These are phyloP conservation scores for Diplodia corticola DNA, from an alignment of 2,329 filamentous ascomycete species.

Conservation along the genomic window DNA sequence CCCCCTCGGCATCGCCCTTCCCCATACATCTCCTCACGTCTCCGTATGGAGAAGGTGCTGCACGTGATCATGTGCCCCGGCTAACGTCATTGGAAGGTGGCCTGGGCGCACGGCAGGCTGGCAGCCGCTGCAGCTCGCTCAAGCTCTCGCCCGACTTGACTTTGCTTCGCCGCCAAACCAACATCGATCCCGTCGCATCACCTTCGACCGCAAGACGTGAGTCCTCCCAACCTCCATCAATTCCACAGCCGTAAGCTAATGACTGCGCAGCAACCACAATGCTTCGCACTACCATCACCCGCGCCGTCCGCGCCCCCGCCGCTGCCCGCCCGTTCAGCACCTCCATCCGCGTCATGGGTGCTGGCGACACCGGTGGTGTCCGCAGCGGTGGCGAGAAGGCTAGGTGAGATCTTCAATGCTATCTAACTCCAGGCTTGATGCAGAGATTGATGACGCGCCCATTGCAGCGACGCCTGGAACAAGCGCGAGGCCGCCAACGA, in stretches of 20 bases:
- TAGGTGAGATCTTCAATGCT: conserved; percentile 32
- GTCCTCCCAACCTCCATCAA: conserved; percentile 12
- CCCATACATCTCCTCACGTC: conserved; percentile 18
- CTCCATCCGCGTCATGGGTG: conserved; percentile 45
- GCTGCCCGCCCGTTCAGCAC: conserved; percentile 45
- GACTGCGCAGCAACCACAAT: conserved; percentile 30
- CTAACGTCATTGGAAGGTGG: conserved; percentile 18
- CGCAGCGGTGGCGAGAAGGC: conserved; percentile 43
- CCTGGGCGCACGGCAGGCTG: conserved; percentile 3
- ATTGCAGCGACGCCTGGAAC: conserved; percentile 80
- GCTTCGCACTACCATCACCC: conserved; percentile 43
- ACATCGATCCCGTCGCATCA: conserved; percentile 24
- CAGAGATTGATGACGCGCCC: background rate
- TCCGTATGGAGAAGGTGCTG: conserved; percentile 12
- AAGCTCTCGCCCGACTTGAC: conserved; percentile 10
- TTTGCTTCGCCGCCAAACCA: conserved; percentile 24
- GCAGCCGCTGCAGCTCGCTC: conserved; percentile 15
- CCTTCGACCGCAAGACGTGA: conserved; percentile 25
- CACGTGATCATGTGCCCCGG: conserved; percentile 13
- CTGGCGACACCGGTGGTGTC: conserved; percentile 45
- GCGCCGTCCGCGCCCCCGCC: conserved; percentile 41
- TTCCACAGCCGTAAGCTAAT: background rate
- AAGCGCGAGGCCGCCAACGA: conserved; percentile 87
- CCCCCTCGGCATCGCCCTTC: background rate
- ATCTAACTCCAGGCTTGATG: conserved; percentile 24